Percentiles rank a stretch among this genome's conserved stretches.
Evolutionary conservation across 768 basidiomycete genomes (phyloP).

Genomic region (Lanmaoa rubissima): DNA sequence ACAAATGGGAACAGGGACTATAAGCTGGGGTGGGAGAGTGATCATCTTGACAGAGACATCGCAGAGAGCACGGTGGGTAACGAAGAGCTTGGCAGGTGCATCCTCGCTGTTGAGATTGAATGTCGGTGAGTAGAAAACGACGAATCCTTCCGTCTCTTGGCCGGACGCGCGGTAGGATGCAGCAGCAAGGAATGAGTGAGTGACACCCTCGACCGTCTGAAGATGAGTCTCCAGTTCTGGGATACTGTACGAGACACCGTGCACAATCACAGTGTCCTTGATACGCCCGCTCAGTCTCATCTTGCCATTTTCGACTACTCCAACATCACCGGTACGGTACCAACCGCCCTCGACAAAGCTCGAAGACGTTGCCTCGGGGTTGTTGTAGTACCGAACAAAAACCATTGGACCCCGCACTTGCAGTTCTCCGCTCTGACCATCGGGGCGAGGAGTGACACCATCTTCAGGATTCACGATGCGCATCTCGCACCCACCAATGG

Average conservation of each 20-base stretch:
- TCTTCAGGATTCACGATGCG: constrained; percentile 34
- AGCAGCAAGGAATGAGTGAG: constrained; percentile 33
- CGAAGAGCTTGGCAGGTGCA: constrained; percentile 21
- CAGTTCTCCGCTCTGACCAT: background rate
- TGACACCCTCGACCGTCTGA: constrained; percentile 36
- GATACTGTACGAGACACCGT: constrained; percentile 3
- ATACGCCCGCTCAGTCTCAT: constrained; percentile 19
- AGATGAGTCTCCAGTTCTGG: constrained; percentile 34
- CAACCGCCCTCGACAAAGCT: constrained; percentile 50
- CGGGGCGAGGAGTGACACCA: constrained; percentile 24
- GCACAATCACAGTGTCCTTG: background rate
- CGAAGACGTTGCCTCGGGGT: constrained; percentile 10
- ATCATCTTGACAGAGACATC: constrained; percentile 31
- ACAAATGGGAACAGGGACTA: constrained; percentile 19
- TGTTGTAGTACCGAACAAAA: background rate
- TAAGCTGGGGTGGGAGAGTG: background rate
- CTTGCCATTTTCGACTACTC: constrained; percentile 33
- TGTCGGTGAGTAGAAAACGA: constrained; percentile 35
- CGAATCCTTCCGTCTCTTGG: constrained; percentile 41
- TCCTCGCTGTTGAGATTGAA: constrained; percentile 27
- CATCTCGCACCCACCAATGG: constrained; percentile 32
- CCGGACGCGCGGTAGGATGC: constrained; percentile 36
- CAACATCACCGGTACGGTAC: constrained; percentile 62
- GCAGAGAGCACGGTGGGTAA: constrained; percentile 33
- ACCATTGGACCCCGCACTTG: constrained; percentile 2